Percentiles rank a stretch among this genome's conserved stretches.
These are phyloP conservation scores for Raphanus raphanistrum DNA, from an alignment of 345 rosid species.

Conservation along the genomic window DNA sequence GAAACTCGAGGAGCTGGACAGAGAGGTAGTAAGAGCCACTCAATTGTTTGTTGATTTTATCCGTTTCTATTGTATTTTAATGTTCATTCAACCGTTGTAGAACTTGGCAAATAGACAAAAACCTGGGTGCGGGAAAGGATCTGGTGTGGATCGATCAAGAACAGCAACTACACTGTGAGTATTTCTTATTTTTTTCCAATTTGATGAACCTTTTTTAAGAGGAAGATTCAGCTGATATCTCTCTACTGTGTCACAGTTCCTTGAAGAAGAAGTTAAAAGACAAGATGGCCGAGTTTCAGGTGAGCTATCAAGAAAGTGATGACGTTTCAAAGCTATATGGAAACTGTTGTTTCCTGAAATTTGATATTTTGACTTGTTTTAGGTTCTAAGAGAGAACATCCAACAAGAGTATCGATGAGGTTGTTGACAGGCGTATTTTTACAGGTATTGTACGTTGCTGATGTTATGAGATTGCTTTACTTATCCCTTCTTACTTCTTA, in stretches of 20 bases:
- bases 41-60: neutral
- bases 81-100: conserved; percentile 39
- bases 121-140: conserved; percentile 89
- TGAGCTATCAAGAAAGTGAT: conserved; percentile 18
- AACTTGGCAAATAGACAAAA: conserved; percentile 80
- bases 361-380: conserved; percentile 24
- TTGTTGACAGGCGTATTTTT: conserved; percentile 82
- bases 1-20: conserved; percentile 72
- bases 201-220: neutral
- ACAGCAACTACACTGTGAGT: conserved; percentile 79
- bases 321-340: neutral
- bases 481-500: neutral
- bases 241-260: conserved; percentile 52
- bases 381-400: conserved; percentile 80
- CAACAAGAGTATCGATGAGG: conserved; percentile 90
- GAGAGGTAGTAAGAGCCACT: conserved; percentile 51
- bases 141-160: conserved; percentile 86
- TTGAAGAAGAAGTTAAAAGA: conserved; percentile 46
- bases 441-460: conserved; percentile 53
- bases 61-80: neutral
- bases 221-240: neutral
- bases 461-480: neutral
- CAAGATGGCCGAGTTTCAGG: conserved; percentile 91
- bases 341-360: neutral
- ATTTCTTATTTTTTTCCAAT: conserved; percentile 8